A percentile compares a stretch with the other conserved stretches of the same genome.
phyloP scores from a whole-genome alignment of 352 stramenopile genomes.

The Pythium brassicae region DNA sequence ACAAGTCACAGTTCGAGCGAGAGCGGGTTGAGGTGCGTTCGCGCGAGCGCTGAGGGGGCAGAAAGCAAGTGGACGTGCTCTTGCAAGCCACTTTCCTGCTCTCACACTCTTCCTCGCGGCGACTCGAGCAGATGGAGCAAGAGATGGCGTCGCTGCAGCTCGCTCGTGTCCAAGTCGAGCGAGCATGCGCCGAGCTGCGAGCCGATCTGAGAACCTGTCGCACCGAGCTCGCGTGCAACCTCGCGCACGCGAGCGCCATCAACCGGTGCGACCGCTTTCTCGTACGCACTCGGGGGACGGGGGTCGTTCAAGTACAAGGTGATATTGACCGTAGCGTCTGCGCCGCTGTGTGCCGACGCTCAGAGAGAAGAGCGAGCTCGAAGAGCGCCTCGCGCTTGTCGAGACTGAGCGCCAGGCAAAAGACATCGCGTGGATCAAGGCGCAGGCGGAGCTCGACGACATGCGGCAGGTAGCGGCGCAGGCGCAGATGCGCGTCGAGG shows the following conservation, averaged over 20 bases:
- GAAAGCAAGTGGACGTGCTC: too few relatives aligned
- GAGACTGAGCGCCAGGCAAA: conserved; percentile 34
- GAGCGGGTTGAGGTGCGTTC: conserved; percentile 32
- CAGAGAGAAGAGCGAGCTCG: conserved; percentile 46
- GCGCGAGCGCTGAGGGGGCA: too few relatives aligned
- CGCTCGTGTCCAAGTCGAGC: conserved; percentile 32
- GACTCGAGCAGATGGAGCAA: conserved; percentile 44
- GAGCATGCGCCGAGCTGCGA: conserved; percentile 42
- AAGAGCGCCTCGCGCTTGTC: conserved; percentile 34
- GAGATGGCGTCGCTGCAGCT: conserved; percentile 42
- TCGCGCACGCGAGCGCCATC: conserved; percentile 35
- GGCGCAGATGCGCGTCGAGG: conserved; percentile 35
- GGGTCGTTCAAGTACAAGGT: too few relatives aligned
- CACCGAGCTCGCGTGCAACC: conserved; percentile 46
- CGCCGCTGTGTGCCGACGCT: conserved; percentile 1
- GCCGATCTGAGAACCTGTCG: conserved; percentile 39
- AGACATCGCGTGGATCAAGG: conserved; percentile 29
- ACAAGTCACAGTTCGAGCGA: conserved; percentile 49
- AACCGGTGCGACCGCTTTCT: conserved; percentile 50
- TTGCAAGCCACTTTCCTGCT: too few relatives aligned
- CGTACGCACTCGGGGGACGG: too few relatives aligned
- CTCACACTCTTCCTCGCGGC: too few relatives aligned
- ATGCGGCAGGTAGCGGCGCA: conserved; percentile 36
- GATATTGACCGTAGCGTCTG: too few relatives aligned
- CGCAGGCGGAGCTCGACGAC: conserved; percentile 27